Conservation (phyloP, 441 rosid species). For the Biscutella laevigata region DNA sequence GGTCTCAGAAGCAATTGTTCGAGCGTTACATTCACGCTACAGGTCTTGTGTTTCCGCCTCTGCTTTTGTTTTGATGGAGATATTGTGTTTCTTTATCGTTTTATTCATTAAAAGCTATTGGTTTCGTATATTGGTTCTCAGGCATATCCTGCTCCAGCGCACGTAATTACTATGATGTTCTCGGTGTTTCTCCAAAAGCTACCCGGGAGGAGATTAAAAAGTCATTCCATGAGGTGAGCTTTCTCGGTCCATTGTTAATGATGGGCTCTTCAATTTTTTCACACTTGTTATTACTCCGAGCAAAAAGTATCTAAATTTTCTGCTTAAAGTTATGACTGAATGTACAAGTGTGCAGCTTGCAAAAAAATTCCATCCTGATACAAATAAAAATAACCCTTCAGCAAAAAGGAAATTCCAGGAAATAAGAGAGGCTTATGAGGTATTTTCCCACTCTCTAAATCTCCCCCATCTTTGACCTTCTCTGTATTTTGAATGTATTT, state of each 20-base stretch:
- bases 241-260: neutral
- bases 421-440: slow-evolving; percentile 85
- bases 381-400: slow-evolving; percentile 72
- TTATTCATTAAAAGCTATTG: neutral
- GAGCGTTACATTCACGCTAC: slow-evolving; percentile 53
- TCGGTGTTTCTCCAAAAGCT: slow-evolving; percentile 66
- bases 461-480: neutral
- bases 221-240: slow-evolving; percentile 59
- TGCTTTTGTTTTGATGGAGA: neutral
- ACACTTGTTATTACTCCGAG: neutral
- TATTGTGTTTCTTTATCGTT: neutral
- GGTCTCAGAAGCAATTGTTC: slow-evolving; percentile 25
- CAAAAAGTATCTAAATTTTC: neutral
- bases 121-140: slow-evolving; percentile 16
- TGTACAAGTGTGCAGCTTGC: slow-evolving; percentile 56
- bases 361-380: slow-evolving; percentile 82
- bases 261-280: neutral
- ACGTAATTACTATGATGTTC: slow-evolving; percentile 57
- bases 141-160: slow-evolving; percentile 39
- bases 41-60: slow-evolving; percentile 29
- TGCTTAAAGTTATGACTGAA: neutral
- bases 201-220: slow-evolving; percentile 71
- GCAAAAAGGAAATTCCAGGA: slow-evolving; percentile 79
- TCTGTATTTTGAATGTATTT: neutral
- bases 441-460: slow-evolving; percentile 14